Conservation (phyloP, 345 rosid genomes). For the Pelargonium nanum region DNA sequence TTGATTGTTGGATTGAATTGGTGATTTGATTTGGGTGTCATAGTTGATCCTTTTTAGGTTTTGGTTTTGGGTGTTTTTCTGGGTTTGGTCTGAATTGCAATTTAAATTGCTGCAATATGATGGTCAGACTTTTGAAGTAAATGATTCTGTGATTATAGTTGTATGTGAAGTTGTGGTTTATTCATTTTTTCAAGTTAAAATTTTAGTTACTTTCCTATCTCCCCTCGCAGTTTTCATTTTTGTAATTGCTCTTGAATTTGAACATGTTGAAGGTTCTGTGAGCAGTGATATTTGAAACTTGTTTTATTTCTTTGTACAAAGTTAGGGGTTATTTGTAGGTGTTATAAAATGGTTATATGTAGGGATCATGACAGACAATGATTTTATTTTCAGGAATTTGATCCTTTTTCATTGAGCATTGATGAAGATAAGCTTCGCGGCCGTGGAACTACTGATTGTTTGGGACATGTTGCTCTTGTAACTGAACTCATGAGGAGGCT, state of each 20-base stretch:
- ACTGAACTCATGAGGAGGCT: slow-evolving; percentile 79
- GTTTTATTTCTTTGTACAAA: neutral
- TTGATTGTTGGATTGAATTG: neutral
- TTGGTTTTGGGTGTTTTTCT: too few relatives aligned
- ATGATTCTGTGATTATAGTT: neutral
- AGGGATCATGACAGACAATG: neutral
- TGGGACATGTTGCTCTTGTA: slow-evolving; percentile 92
- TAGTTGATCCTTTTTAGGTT: too few relatives aligned
- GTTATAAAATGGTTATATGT: neutral
- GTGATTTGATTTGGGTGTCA: neutral
- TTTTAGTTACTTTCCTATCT: too few relatives aligned
- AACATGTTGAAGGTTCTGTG: neutral
- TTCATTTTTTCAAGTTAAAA: too few relatives aligned
- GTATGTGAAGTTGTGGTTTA: too few relatives aligned
- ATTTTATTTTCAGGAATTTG: slow-evolving; percentile 59
- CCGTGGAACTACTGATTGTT: slow-evolving; percentile 96
- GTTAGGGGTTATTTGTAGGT: neutral
- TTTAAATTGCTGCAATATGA: neutral
- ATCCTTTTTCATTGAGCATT: slow-evolving; percentile 78
- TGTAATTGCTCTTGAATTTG: neutral
- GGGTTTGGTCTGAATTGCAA: too few relatives aligned
- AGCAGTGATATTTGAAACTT: neutral
- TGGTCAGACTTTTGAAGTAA: neutral
- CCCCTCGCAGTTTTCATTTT: too few relatives aligned
- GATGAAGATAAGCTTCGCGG: slow-evolving; percentile 88